These are phyloP conservation scores for Aspergillus ellipticus DNA, from an alignment of 495 filamentous ascomycete species.

Conservation along the genomic window DNA sequence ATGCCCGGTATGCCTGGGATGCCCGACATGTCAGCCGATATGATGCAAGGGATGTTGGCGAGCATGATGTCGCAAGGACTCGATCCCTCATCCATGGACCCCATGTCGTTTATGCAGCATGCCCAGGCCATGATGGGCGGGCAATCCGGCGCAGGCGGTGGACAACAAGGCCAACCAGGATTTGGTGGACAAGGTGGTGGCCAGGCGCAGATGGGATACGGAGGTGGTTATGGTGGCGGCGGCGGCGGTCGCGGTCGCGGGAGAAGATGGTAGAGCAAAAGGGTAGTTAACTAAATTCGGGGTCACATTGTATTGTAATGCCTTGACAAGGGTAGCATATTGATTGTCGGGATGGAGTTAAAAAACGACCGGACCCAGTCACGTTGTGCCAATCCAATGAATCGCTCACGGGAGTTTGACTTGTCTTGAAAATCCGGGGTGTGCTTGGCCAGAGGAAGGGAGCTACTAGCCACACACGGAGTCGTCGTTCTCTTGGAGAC, in stretches of 20 bases:
- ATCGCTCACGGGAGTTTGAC: not conserved
- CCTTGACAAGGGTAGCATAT: conserved; percentile 7
- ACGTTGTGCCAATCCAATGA: too few species aligned
- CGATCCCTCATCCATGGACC: conserved; percentile 77
- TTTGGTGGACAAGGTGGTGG: conserved; percentile 45
- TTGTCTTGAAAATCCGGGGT: not conserved
- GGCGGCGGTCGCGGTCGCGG: conserved; percentile 40
- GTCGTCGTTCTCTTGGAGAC: not conserved
- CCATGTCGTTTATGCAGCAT: conserved; percentile 52
- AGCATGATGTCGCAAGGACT: conserved; percentile 80
- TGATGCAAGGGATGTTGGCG: conserved; percentile 78
- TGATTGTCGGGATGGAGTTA: not conserved
- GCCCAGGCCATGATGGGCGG: conserved; percentile 51
- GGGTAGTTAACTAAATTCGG: conserved; percentile 1
- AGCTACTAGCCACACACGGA: not conserved
- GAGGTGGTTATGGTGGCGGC: conserved; percentile 46
- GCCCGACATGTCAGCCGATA: conserved; percentile 66
- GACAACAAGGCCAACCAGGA: conserved; percentile 36
- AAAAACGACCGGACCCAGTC: not conserved
- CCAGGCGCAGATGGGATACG: conserved; percentile 48
- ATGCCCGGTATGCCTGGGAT: conserved; percentile 69
- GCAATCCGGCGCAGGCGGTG: conserved; percentile 37
- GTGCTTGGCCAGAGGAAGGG: not conserved
- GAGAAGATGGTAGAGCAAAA: conserved; percentile 36
- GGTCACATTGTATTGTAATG: conserved; percentile 16